Percentiles rank a stretch among this genome's conserved stretches.
Evolutionary conservation across 2,329 filamentous ascomycete genomes (phyloP).

Genomic region (Sarocladiaceae sp.): DNA sequence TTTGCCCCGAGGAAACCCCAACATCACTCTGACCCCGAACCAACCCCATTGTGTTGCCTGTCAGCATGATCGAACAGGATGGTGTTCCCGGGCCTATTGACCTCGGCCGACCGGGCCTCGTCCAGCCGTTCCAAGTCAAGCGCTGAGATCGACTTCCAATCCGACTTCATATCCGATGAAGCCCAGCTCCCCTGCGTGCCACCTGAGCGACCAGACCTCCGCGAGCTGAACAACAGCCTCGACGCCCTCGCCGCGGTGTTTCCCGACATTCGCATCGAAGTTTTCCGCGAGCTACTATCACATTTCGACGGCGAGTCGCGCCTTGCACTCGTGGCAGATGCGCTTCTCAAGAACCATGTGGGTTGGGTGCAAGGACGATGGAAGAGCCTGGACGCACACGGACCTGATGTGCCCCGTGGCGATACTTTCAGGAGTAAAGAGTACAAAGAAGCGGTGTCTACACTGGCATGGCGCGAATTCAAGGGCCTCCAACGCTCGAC

Average conservation of each 20-base stretch:
- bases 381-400: conserved; percentile 34
- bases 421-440: conserved; percentile 64
- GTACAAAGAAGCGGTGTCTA: conserved; percentile 66
- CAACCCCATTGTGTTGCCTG: too few species aligned
- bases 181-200: conserved; percentile 44
- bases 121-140: conserved; percentile 25
- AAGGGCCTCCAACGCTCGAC: conserved; percentile 68
- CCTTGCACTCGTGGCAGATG: conserved; percentile 72
- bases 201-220: conserved; percentile 57
- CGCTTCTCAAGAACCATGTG: conserved; percentile 66
- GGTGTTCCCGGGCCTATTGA: conserved; percentile 46
- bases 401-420: conserved; percentile 41
- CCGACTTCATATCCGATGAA: conserved; percentile 52
- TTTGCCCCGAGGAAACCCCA: too few species aligned
- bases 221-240: conserved; percentile 66
- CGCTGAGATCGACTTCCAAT: conserved; percentile 22
- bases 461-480: conserved; percentile 71
- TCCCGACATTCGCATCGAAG: conserved; percentile 75
- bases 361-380: conserved; percentile 69
- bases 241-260: conserved; percentile 68
- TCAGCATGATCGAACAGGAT: conserved; percentile 38
- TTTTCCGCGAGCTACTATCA: conserved; percentile 75
- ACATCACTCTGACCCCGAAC: too few species aligned
- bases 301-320: conserved; percentile 73
- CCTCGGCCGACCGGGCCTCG: conserved; percentile 34